Evolutionary conservation across 495 filamentous ascomycete species (phyloP).

Genomic region (Choiromyces venosus): DNA sequence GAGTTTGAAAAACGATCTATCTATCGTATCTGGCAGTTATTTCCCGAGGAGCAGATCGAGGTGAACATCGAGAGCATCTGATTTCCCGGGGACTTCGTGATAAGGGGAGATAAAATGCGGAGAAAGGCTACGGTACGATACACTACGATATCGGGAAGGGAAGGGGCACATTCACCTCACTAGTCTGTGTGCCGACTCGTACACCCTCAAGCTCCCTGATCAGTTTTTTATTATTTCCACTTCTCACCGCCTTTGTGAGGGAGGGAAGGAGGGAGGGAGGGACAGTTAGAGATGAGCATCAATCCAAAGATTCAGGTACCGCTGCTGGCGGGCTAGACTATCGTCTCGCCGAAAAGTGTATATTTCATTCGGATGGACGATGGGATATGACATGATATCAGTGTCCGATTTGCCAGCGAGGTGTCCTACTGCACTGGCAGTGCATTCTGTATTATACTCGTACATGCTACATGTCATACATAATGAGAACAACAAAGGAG

Average conservation of each 20-base stretch:
- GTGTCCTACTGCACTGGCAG: not conserved
- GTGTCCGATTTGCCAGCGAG: not conserved
- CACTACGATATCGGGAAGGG: not conserved
- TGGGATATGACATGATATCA: not conserved
- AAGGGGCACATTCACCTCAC: not conserved
- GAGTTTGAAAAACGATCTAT: not conserved
- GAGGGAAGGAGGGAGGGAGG: no score
- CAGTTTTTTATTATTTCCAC: not conserved
- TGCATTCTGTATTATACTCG: not conserved
- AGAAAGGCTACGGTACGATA: not conserved
- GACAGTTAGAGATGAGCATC: not conserved
- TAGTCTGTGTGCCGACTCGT: not conserved
- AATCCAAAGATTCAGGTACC: not conserved
- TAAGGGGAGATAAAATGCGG: not conserved
- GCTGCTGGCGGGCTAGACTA: not conserved
- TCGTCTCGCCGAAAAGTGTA: not conserved
- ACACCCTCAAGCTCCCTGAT: not conserved
- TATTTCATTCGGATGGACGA: not conserved
- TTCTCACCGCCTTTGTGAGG: not conserved
- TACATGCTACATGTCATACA: not conserved
- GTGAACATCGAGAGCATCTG: not conserved
- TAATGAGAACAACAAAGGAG: not conserved
- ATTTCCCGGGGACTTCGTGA: not conserved
- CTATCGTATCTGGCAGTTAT: not conserved
- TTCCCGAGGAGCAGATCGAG: not conserved